Evolutionary conservation across 2,329 filamentous ascomycete species (phyloP), one percentile per base, ranked within the genome.

Genomic region (Exophiala alcalophila): DNA sequence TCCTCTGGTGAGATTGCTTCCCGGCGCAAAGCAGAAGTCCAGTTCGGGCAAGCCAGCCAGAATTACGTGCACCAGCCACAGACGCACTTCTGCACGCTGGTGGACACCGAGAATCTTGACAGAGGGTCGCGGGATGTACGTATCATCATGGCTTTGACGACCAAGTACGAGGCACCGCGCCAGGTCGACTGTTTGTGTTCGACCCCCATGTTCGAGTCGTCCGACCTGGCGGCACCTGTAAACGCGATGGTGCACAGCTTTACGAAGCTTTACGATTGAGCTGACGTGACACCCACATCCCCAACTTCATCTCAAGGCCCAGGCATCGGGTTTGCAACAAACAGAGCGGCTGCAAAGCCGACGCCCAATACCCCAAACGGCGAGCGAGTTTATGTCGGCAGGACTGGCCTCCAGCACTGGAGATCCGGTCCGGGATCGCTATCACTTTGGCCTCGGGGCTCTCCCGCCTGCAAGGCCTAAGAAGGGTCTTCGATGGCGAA

Each of bases 251-350:
- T 40, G 28, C 21, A 29, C 41, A 34, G 19, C 26, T 29, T n/a
- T n/a, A n/a, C n/a, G n/a, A n/a, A n/a, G n/a, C n/a, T n/a, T n/a
- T 14, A 14, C 32, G 14, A 32, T 20, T 14, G 21, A 24, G 11
- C 25, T 3, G n/a, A 16, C 20, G 37, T 33, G 25, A 40, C 37
- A 40, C 29, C n/a, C n/a, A 25, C 37, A 40, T 40, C 37, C 37
- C 21, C 37, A 23, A 32, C 16, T 32, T n/a, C 10, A 12, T 19
- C 29, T 19, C 9, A n/a, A 20, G 12, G n/a, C n/a, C n/a, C n/a
- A n/a, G n/a, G n/a, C n/a, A n/a, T n/a, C n/a, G n/a, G n/a, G n/a
- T n/a, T n/a, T n/a, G n/a, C n/a, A n/a, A n/a, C n/a, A n/a, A n/a
- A n/a, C n/a, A n/a, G n/a, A n/a, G n/a, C n/a, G n/a, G n/a, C n/a